Percentiles rank a stretch among this genome's conserved stretches.
Conservation (phyloP, 805 yeast species). For the Yamadazyma tumulicola region DNA sequence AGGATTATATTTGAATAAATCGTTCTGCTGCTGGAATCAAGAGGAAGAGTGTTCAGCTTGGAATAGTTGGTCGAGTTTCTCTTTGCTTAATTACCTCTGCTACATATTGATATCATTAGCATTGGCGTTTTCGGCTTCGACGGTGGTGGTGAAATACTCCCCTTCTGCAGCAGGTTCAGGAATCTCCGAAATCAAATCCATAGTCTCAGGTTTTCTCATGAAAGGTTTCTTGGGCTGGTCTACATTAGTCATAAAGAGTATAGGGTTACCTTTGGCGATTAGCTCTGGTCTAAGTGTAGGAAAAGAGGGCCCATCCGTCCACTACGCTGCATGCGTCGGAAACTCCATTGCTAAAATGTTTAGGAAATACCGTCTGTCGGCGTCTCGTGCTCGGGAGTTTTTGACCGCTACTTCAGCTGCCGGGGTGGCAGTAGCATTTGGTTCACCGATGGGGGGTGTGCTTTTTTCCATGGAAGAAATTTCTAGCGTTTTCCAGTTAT, state of each 20-base stretch:
- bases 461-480: constrained; percentile 91
- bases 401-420: constrained; percentile 93
- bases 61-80: constrained; percentile 57
- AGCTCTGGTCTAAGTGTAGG: constrained; percentile 93
- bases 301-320: constrained; percentile 98
- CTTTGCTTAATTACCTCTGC: constrained; percentile 47
- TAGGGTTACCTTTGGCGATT: constrained; percentile 85
- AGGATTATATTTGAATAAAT: constrained; percentile 65
- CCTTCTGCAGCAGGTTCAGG: constrained; percentile 98
- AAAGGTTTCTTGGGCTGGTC: constrained; percentile 70
- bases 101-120: constrained; percentile 58
- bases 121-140: constrained; percentile 65
- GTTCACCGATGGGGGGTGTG: constrained; percentile 95
- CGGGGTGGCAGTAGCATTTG: constrained; percentile 98
- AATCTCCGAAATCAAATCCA: constrained; percentile 92
- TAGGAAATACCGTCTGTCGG: constrained; percentile 40
- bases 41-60: constrained; percentile 56
- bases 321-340: constrained; percentile 97
- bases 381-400: constrained; percentile 51
- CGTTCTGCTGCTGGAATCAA: constrained; percentile 80
- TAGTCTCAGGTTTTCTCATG: constrained; percentile 83
- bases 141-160: constrained; percentile 65
- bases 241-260: constrained; percentile 70
- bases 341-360: constrained; percentile 63
- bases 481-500: constrained; percentile 64